phyloP scores from a whole-genome alignment of 352 stramenopile species.

The Phytopythium delawarense region DNA sequence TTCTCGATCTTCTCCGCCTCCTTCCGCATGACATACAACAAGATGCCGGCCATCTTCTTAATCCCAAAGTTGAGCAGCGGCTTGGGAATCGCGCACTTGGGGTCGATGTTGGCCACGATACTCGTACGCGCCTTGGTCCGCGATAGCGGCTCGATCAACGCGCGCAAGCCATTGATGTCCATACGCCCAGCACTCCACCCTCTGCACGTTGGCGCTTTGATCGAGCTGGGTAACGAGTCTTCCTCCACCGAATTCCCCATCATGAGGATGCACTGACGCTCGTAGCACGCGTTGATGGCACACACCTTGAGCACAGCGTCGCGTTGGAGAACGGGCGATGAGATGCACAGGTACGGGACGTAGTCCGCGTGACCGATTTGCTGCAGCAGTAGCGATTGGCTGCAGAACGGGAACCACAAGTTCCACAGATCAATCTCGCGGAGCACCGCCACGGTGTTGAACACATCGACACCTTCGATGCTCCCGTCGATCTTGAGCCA shows the following conservation, averaged over 20 bases:
- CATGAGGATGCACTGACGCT: conserved; percentile 64
- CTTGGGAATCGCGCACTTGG: conserved; percentile 69
- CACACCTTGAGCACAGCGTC: conserved; percentile 67
- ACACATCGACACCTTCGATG: conserved; percentile 75
- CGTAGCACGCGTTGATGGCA: conserved; percentile 78
- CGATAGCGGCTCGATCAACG: conserved; percentile 72
- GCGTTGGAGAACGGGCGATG: conserved; percentile 67
- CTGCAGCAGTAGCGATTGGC: conserved; percentile 55
- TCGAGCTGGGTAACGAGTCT: conserved; percentile 16
- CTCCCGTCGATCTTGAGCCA: conserved; percentile 81
- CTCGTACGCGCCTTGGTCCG: conserved; percentile 58
- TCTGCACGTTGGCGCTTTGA: conserved; percentile 47
- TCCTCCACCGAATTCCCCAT: conserved; percentile 54
- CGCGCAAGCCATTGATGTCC: conserved; percentile 69
- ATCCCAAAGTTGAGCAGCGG: conserved; percentile 76
- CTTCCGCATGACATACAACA: conserved; percentile 72
- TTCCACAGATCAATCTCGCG: conserved; percentile 75
- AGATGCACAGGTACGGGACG: conserved; percentile 61
- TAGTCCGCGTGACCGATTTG: conserved; percentile 50
- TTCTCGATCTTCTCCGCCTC: conserved; percentile 81
- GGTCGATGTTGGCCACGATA: conserved; percentile 78
- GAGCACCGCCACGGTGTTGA: conserved; percentile 81
- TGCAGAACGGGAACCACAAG: conserved; percentile 74
- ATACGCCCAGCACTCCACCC: conserved; percentile 74
- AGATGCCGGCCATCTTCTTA: conserved; percentile 77